These are phyloP conservation scores for Lecanicillium sp. DNA, from an alignment of 2,329 filamentous ascomycete species.

Conservation along the genomic window DNA sequence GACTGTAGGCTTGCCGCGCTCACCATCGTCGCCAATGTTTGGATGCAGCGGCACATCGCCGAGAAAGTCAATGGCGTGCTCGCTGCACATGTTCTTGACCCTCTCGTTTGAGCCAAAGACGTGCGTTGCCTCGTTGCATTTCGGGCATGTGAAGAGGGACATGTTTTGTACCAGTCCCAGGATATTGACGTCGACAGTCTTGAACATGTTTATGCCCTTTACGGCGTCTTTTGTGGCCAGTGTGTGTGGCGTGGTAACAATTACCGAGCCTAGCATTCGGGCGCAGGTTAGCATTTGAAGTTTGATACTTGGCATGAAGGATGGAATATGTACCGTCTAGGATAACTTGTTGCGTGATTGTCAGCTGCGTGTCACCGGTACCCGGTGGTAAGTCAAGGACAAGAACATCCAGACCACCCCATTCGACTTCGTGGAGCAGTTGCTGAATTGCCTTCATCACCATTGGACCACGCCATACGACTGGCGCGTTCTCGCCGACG, in stretches of 20 bases:
- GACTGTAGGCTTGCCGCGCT: conserved; percentile 81
- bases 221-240: conserved; percentile 87
- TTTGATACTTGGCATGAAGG: background rate
- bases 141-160: conserved; percentile 74
- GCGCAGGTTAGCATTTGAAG: background rate
- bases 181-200: conserved; percentile 71
- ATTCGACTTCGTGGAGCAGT: conserved; percentile 89
- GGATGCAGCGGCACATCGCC: conserved; percentile 86
- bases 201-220: conserved; percentile 89
- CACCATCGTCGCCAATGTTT: conserved; percentile 78
- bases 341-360: conserved; percentile 91
- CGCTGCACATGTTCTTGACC: conserved; percentile 60
- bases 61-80: conserved; percentile 69
- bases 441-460: conserved; percentile 96
- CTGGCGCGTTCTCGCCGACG: conserved; percentile 68
- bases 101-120: conserved; percentile 65
- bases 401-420: conserved; percentile 81
- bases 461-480: conserved; percentile 96
- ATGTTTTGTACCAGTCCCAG: conserved; percentile 91
- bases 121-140: conserved; percentile 65
- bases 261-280: conserved; percentile 57
- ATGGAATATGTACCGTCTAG: conserved; percentile 57
- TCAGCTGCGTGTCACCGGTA: conserved; percentile 91
- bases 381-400: conserved; percentile 89
- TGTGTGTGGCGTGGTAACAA: conserved; percentile 90